Base-by-base conservation (phyloP, 2,329 filamentous ascomycete species). In the Emergomyces africanus region DNA sequence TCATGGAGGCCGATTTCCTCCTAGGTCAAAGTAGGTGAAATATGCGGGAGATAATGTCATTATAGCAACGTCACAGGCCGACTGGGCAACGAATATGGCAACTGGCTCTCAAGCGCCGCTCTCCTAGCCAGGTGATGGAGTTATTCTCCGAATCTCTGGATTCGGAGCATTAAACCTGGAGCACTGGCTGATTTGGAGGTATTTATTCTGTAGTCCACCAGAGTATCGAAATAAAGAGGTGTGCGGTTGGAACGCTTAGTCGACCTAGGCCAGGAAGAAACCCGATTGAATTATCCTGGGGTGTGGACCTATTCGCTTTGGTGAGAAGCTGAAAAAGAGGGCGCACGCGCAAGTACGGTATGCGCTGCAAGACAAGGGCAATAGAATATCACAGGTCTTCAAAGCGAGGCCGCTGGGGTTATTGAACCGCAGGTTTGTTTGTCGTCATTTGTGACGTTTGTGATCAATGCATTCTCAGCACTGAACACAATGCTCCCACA, bases 391-490 rank as follows among this genome's bases (percentile, higher is more conserved):
- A 42, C n/a, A 42, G 41, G 41, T 18, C 41, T 49, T 49, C 69
- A 74, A 50, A 74, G 71, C 66, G 70, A 70, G 59, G 70, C 65
- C 1, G 69, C 69, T 0, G 71, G 70, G 0, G 67, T 62, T 0
- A n/a, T 70, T 72, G 68, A 71, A 72, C 20, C 61, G 60, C 3
- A 68, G 74, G 28, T 67, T 70, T 0, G 68, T n/a, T 69, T 0
- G 67, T 66, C 0, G 70, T 73, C 0, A 67, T 74, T 5, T 65
- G 68, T 30, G 70, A 70, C 0, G 69, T 70, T 5, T 73, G 69
- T 54, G 68, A 74, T 55, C 9, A 23, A 23, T 28, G n/a, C 35
- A 28, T 54, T 23, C 14, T 28, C n/a, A n/a, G 25, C 33, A 6
- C 39, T 42, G 23, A 35, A 39, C 3, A 54, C 3, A 9, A 37